Evolutionary conservation across 1,139 yeast species (phyloP).

Genomic region (Protomyces inundatus): DNA sequence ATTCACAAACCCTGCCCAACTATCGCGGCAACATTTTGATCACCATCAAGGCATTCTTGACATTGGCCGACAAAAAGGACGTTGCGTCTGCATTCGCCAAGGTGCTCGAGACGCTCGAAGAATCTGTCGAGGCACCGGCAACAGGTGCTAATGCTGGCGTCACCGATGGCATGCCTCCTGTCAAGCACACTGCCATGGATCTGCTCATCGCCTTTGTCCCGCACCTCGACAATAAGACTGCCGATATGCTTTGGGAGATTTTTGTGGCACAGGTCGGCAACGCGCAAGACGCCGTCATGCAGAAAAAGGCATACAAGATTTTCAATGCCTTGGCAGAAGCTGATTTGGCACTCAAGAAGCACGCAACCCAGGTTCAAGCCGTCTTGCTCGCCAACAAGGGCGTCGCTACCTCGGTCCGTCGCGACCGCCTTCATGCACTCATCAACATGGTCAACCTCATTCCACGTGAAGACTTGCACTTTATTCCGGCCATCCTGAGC

Average conservation of each 20-base stretch:
- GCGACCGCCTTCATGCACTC: conserved; percentile 58
- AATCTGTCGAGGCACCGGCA: conserved; percentile 61
- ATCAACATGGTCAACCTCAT: conserved; percentile 51
- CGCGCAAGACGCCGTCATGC: conserved; percentile 59
- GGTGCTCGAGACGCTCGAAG: conserved; percentile 71
- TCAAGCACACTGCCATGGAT: conserved; percentile 85
- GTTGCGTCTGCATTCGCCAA: conserved; percentile 73
- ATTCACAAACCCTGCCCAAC: conserved; percentile 77
- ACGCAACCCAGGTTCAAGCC: conserved; percentile 38
- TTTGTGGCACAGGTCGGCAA: conserved; percentile 63
- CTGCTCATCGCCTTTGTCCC: conserved; percentile 80
- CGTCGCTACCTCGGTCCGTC: conserved; percentile 17
- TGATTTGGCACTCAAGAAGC: conserved; percentile 51
- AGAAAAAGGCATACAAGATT: conserved; percentile 85
- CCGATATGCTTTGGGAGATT: conserved; percentile 69
- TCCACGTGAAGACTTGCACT: conserved; percentile 49
- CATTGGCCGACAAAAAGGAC: conserved; percentile 63
- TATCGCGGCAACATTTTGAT: conserved; percentile 79
- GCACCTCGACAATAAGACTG: conserved; percentile 65
- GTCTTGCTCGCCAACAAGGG: conserved; percentile 41
- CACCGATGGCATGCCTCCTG: conserved; percentile 46
- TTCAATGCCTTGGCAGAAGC: conserved; percentile 60
- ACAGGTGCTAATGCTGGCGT: conserved; percentile 38
- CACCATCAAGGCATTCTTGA: conserved; percentile 73
- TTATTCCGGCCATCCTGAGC: conserved; percentile 75